Conservation (phyloP, 1,139 yeast genomes). For the Taphrina flavorubra region DNA sequence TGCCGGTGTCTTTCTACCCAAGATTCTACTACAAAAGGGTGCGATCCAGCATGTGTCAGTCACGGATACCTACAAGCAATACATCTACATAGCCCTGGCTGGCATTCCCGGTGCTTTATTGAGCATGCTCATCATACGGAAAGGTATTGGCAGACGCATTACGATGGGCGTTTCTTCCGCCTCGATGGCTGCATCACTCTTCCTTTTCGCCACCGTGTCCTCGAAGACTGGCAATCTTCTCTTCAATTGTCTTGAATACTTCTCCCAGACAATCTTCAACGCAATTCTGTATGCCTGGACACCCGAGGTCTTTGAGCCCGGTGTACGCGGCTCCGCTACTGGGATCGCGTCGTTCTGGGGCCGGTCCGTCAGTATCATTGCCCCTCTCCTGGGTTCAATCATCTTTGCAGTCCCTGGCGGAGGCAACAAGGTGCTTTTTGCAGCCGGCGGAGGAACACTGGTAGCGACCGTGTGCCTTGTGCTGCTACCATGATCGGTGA, state of each 20-base stretch:
- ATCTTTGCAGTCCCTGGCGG: constrained; percentile 15
- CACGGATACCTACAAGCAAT: constrained; percentile 59
- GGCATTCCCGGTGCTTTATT: constrained; percentile 65
- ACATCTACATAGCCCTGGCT: constrained; percentile 59
- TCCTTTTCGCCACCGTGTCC: constrained; percentile 63
- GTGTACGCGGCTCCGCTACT: constrained; percentile 63
- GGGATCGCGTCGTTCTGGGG: constrained; percentile 49
- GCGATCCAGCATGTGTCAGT: constrained; percentile 55
- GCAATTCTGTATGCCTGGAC: constrained; percentile 64
- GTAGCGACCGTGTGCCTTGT: constrained; percentile 6
- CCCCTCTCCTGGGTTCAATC: constrained; percentile 9
- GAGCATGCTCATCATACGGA: constrained; percentile 56
- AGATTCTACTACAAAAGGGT: constrained; percentile 58
- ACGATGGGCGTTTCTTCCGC: constrained; percentile 63
- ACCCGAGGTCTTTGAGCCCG: constrained; percentile 65
- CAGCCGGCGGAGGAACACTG: constrained; percentile 19
- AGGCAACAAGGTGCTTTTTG: constrained; percentile 18
- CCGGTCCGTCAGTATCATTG: constrained; percentile 13
- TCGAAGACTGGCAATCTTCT: constrained; percentile 61
- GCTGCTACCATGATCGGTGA: not conserved
- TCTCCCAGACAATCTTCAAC: constrained; percentile 60
- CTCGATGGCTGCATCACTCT: constrained; percentile 61
- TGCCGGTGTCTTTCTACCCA: constrained; percentile 52
- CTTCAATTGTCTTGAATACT: constrained; percentile 58
- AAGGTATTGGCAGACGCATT: constrained; percentile 62